These are phyloP conservation scores for Vinca minor DNA, from an alignment of 257 asterid species.

Conservation along the genomic window DNA sequence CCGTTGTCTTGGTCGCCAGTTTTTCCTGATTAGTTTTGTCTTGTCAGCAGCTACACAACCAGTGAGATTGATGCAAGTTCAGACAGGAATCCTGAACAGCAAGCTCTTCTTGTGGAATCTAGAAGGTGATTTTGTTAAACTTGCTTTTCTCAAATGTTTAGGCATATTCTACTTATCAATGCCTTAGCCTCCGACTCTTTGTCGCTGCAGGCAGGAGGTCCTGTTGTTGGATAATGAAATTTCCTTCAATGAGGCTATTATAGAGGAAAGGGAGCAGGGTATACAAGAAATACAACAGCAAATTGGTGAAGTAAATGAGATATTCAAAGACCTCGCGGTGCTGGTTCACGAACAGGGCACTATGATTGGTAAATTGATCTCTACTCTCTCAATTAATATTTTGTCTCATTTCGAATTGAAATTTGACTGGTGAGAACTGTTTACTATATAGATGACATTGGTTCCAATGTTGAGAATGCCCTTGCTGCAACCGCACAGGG, in stretches of 20 bases:
- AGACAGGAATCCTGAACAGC: conserved; percentile 49
- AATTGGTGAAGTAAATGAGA: conserved; percentile 92
- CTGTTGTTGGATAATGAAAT: conserved; percentile 80
- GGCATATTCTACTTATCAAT: not conserved
- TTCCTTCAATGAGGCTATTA: conserved; percentile 79
- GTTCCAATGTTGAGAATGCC: conserved; percentile 67
- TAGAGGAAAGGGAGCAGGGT: conserved; percentile 93
- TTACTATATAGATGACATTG: conserved; percentile 59
- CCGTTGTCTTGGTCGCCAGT: conserved; percentile 8
- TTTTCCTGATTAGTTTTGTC: not conserved
- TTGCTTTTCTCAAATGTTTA: not conserved
- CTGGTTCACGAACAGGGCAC: conserved; percentile 89
- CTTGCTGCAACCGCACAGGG: conserved; percentile 86
- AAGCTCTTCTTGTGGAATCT: conserved; percentile 59
- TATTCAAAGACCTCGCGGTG: conserved; percentile 87
- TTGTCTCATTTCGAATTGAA: not conserved
- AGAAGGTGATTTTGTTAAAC: conserved; percentile 44
- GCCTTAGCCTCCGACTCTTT: conserved; percentile 16
- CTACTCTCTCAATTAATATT: conserved; percentile 1
- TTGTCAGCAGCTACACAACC: conserved; percentile 48
- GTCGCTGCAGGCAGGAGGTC: conserved; percentile 65
- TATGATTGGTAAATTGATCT: conserved; percentile 56
- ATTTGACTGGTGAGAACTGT: conserved; percentile 6
- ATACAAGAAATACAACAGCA: conserved; percentile 89
- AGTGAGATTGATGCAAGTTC: conserved; percentile 45